Evolutionary conservation across 192 early-diverging fungal species (phyloP).

Genomic region (Thamnidium elegans): DNA sequence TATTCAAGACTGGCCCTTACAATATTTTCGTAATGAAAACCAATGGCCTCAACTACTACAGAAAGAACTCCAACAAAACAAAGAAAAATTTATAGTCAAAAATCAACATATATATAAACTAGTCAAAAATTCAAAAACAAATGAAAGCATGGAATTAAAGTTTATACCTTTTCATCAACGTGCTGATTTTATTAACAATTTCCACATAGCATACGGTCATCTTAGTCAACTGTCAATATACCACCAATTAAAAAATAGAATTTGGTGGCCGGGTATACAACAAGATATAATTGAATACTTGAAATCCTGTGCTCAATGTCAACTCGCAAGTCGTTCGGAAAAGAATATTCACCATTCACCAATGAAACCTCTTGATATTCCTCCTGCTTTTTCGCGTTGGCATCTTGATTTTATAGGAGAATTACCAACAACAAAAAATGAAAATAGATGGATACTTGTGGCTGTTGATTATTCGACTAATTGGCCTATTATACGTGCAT

Average conservation of each 20-base stretch:
- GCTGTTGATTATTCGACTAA: conserved; percentile 32
- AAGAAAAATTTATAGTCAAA: neutral
- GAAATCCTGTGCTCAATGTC: conserved; percentile 5
- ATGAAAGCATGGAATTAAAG: neutral
- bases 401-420: conserved; percentile 15
- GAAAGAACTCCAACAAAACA: neutral
- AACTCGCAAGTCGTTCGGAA: neutral
- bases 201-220: conserved; percentile 8
- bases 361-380: conserved; percentile 7
- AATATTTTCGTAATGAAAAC: neutral
- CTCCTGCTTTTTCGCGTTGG: neutral
- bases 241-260: neutral
- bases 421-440: neutral
- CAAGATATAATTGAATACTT: conserved; percentile 8
- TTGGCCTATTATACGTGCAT: conserved; percentile 25
- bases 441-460: conserved; percentile 22
- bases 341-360: neutral
- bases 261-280: conserved; percentile 20
- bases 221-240: neutral
- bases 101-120: neutral
- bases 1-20: neutral
- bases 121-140: neutral
- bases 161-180: neutral
- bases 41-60: neutral
- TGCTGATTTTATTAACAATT: conserved; percentile 6